Percentiles rank a stretch among this genome's conserved stretches.
phyloP scores from a whole-genome alignment of 2,329 filamentous ascomycete genomes.

The Penicillium sp. region DNA sequence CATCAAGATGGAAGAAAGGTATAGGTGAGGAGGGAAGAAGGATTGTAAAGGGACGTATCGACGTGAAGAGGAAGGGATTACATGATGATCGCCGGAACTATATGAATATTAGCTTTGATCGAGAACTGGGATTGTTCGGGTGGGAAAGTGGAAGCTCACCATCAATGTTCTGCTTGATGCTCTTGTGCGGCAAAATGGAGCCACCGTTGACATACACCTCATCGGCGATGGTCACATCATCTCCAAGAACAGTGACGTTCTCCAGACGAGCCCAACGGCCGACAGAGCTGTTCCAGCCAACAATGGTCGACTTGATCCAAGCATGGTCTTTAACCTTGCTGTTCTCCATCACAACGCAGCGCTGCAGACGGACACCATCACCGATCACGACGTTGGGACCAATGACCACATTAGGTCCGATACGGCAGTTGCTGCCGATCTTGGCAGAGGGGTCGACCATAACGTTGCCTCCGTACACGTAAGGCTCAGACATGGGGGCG shows the following conservation, averaged over 20 bases:
- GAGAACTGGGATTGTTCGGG: background rate
- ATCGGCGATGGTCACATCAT: constrained; percentile 95
- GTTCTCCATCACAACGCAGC: constrained; percentile 81
- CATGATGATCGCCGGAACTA: constrained; percentile 50
- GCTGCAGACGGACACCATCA: constrained; percentile 88
- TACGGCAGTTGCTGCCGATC: constrained; percentile 97
- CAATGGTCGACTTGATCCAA: constrained; percentile 98
- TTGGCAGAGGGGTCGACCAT: constrained; percentile 90
- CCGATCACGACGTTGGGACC: constrained; percentile 88
- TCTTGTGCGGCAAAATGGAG: constrained; percentile 94
- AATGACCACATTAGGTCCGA: constrained; percentile 94
- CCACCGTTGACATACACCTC: constrained; percentile 98
- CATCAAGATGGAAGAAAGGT: constrained; percentile 30
- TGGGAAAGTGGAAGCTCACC: constrained; percentile 47
- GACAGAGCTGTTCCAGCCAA: constrained; percentile 96
- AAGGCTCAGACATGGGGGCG: constrained; percentile 67
- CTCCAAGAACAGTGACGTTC: constrained; percentile 95
- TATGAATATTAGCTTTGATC: constrained; percentile 8
- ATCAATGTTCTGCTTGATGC: constrained; percentile 97
- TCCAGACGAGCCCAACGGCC: constrained; percentile 94
- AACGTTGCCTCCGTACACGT: constrained; percentile 89
- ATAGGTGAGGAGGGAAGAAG: constrained; percentile 24
- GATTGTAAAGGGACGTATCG: constrained; percentile 25
- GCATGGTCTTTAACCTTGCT: constrained; percentile 98
- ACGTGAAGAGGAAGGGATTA: constrained; percentile 34